These are phyloP conservation scores for Rhypophila decipiens DNA, from an alignment of 495 filamentous ascomycete genomes.

Conservation along the genomic window DNA sequence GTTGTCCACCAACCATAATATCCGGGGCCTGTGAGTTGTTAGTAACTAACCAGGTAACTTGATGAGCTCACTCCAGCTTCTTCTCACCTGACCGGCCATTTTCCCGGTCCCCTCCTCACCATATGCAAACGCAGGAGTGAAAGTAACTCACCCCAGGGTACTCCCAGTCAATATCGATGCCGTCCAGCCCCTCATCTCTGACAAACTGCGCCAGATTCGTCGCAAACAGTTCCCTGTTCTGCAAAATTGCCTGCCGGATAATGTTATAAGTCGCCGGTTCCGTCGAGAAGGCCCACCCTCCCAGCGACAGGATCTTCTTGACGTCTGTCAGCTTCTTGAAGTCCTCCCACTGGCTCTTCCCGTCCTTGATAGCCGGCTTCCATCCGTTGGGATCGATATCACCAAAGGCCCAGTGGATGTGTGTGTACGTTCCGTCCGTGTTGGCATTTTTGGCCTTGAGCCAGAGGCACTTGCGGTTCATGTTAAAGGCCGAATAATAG, in stretches of 20 bases:
- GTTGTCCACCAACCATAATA: constrained; percentile 18
- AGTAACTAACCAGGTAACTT: no score
- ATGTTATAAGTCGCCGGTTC: constrained; percentile 9
- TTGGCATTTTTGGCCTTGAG: constrained; percentile 12
- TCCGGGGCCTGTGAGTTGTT: no score
- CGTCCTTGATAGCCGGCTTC: constrained; percentile 3
- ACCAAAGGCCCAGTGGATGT: constrained; percentile 27
- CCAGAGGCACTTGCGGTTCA: constrained; percentile 18
- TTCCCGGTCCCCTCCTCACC: no score
- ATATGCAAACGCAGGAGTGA: no score
- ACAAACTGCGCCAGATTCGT: constrained; percentile 22
- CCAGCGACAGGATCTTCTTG: constrained; percentile 29
- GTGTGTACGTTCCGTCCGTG: constrained; percentile 13
- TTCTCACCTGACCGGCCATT: no score
- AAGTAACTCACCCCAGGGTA: no score
- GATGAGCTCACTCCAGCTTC: no score
- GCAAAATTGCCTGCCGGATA: constrained; percentile 16
- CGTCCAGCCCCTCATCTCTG: constrained; percentile 26
- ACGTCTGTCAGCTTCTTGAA: constrained; percentile 19
- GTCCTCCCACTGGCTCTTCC: constrained; percentile 11
- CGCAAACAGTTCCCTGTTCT: constrained; percentile 17
- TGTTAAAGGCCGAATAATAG: constrained; percentile 26
- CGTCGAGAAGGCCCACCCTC: constrained; percentile 30
- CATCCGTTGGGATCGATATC: constrained; percentile 12
- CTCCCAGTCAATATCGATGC: constrained; percentile 36